Percentiles rank a stretch among this genome's conserved stretches.
These are phyloP conservation scores for Botryosphaeria agaves DNA, from an alignment of 2,329 filamentous ascomycete species.

Conservation along the genomic window DNA sequence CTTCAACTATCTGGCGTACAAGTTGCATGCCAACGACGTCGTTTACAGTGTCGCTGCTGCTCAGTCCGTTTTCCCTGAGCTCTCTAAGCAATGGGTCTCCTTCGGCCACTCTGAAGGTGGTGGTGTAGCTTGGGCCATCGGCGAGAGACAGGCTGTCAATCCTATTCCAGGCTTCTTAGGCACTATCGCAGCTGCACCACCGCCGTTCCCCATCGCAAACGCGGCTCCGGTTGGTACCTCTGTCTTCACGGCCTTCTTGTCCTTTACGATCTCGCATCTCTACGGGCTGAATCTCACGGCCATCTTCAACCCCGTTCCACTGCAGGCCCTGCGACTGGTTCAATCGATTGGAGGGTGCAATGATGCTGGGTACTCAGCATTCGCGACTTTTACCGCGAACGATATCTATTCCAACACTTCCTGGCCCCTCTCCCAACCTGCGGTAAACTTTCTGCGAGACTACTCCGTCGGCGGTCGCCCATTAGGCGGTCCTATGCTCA, in stretches of 20 bases:
- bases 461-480: slow-evolving; percentile 1
- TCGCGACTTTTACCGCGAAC: background rate
- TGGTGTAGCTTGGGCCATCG: slow-evolving; percentile 23
- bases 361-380: background rate
- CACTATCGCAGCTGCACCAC: slow-evolving; percentile 13
- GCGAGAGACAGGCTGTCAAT: slow-evolving; percentile 15
- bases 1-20: slow-evolving; percentile 16
- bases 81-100: slow-evolving; percentile 23
- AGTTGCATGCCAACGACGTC: slow-evolving; percentile 24
- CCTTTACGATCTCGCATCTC: background rate
- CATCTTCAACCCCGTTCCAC: slow-evolving; percentile 1
- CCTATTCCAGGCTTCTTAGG: slow-evolving; percentile 21
- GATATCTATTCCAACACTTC: slow-evolving; percentile 1
- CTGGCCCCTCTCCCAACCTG: background rate
- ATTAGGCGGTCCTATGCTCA: slow-evolving; percentile 1
- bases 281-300: slow-evolving; percentile 1
- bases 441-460: background rate
- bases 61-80: slow-evolving; percentile 20
- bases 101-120: slow-evolving; percentile 32
- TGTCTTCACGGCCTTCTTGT: slow-evolving; percentile 1
- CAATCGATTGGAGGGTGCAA: background rate
- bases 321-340: background rate
- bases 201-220: background rate
- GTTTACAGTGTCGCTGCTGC: slow-evolving; percentile 26
- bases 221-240: slow-evolving; percentile 1